Conservation (phyloP, 2,329 filamentous ascomycete species). For the Talaromyces marneffei region DNA sequence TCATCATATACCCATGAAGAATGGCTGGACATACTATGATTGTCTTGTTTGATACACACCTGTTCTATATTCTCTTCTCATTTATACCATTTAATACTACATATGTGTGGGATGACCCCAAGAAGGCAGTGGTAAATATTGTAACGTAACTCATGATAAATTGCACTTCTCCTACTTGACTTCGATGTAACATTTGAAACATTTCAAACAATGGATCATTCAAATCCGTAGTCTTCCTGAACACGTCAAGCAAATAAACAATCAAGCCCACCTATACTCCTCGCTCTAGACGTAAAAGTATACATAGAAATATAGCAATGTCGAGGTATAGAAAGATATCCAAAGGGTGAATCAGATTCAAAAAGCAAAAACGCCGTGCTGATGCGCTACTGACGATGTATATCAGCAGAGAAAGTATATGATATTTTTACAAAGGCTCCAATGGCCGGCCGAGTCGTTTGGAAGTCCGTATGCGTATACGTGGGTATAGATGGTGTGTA, state of each 20-base stretch:
- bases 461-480: not conserved
- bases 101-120: not conserved
- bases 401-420: conserved; percentile 1
- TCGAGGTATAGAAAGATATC: not conserved
- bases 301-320: not conserved
- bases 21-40: conserved; percentile 6
- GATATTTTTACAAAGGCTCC: not conserved
- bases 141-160: not conserved
- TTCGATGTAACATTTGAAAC: not conserved
- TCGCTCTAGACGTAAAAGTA: not conserved
- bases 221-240: not conserved
- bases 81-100: not conserved
- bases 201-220: not conserved
- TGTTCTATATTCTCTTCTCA: not conserved
- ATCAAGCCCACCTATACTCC: not conserved
- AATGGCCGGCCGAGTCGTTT: too few species aligned
- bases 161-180: not conserved
- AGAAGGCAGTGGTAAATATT: not conserved
- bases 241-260: not conserved
- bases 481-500: not conserved
- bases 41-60: not conserved
- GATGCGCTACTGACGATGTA: conserved; percentile 10
- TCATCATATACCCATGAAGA: conserved; percentile 5
- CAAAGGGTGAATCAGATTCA: not conserved
- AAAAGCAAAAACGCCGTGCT: conserved; percentile 14